phyloP scores from a whole-genome alignment of 1,139 yeast genomes.

The Candida sanyaensis region DNA sequence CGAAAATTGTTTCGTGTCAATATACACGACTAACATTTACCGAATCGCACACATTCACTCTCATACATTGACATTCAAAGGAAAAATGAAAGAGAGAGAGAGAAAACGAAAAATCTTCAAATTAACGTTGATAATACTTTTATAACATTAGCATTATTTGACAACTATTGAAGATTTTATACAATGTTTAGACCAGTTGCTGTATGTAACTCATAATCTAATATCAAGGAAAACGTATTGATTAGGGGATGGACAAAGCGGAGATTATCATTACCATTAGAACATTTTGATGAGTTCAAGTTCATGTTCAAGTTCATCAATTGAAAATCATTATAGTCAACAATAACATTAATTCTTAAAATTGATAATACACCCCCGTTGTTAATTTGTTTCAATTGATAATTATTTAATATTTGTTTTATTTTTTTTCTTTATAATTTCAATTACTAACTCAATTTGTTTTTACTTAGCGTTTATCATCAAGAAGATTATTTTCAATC shows the following conservation, averaged over 20 bases:
- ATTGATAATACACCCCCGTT: neutral
- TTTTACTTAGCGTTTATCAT: conserved; percentile 22
- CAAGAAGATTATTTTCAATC: conserved; percentile 47
- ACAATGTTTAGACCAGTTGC: conserved; percentile 46
- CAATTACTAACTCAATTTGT: neutral
- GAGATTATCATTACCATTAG: too few species aligned
- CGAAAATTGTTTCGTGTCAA: neutral
- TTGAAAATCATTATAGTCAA: too few species aligned
- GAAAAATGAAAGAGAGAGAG: neutral
- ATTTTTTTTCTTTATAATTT: too few species aligned
- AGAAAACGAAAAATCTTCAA: conserved; percentile 6
- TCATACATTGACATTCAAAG: neutral
- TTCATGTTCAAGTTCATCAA: too few species aligned
- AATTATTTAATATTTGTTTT: neutral
- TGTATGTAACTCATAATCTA: conserved; percentile 18
- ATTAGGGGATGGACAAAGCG: neutral
- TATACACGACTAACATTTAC: conserved; percentile 1
- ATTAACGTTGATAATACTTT: neutral
- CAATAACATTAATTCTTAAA: too few species aligned
- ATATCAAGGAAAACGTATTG: neutral
- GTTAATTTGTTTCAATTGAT: neutral
- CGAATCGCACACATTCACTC: conserved; percentile 5
- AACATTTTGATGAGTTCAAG: too few species aligned
- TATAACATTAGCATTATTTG: neutral
- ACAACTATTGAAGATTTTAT: neutral